Percentiles rank a stretch among this genome's conserved stretches.
Evolutionary conservation across 2,329 filamentous ascomycete genomes (phyloP).

Genomic region (Pyrenochaeta sp.): DNA sequence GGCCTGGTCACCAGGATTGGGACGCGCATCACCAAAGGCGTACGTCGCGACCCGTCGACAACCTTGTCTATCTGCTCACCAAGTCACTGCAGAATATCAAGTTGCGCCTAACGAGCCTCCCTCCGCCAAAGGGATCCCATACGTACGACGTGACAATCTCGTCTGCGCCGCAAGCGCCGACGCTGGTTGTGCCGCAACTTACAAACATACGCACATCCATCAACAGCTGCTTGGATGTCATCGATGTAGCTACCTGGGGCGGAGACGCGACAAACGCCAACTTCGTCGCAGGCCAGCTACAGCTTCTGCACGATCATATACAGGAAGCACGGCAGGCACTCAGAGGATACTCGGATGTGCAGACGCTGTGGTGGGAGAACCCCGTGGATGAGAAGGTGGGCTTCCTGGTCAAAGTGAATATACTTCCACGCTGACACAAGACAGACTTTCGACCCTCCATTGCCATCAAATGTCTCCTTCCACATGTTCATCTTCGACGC

Average conservation of each 20-base stretch:
- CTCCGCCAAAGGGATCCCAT: constrained; percentile 60
- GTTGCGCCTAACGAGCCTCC: constrained; percentile 76
- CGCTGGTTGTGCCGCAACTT: constrained; percentile 73
- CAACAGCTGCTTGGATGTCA: constrained; percentile 82
- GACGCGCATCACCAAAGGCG: constrained; percentile 89
- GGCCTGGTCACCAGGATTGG: constrained; percentile 91
- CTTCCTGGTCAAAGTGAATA: constrained; percentile 10
- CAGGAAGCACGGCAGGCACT: constrained; percentile 67
- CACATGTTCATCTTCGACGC: constrained; percentile 66
- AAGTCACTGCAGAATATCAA: constrained; percentile 69
- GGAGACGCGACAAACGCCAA: constrained; percentile 68
- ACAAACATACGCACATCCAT: constrained; percentile 77
- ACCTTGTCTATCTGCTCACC: constrained; percentile 6
- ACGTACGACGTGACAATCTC: constrained; percentile 63
- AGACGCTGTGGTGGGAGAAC: constrained; percentile 64
- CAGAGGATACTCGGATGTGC: constrained; percentile 62
- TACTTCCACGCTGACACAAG: constrained; percentile 5
- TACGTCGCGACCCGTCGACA: constrained; percentile 55
- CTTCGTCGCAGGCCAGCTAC: constrained; percentile 67
- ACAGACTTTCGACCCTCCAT: constrained; percentile 67
- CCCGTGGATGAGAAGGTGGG: constrained; percentile 66
- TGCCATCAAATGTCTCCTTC: constrained; percentile 76
- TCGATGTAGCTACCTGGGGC: constrained; percentile 78
- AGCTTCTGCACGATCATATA: constrained; percentile 67
- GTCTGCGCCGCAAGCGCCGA: constrained; percentile 62